Base-by-base conservation (phyloP, 2,329 filamentous ascomycete species). In the Xylaria sp. region DNA sequence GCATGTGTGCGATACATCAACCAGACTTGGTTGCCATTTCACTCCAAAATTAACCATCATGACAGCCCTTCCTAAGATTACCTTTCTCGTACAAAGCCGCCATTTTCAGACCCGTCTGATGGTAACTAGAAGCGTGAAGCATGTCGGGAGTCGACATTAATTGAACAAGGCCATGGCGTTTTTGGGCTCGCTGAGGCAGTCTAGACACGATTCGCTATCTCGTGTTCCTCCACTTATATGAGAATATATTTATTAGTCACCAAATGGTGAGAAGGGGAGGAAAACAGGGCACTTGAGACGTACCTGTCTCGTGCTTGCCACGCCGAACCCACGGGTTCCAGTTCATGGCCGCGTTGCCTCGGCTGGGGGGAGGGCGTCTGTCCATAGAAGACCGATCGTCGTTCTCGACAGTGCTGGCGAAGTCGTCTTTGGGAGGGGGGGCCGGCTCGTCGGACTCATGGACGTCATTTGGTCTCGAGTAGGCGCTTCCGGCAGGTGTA, bases 181-280 rank as follows among this genome's bases (percentile, higher is more conserved):
- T 44, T 38, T 17, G 8, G 3, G n/a, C 9, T 18, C n/a, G 38
- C 9, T 38, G 41, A 44, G 41, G 26, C 34, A 26, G 26, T 39
- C 59, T 51, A 65, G 49, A 59, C 40, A 58, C 61, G 63, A 52
- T 54, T 54, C 41, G 26, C 49, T 63, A 65, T 63, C 56, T 65
- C 63, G 55, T 65, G 54, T 40, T 65, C 63, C 40, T 65, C 61
- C 16, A 57, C 63, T 61, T 20, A 24, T 13, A 4, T 13, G 24
- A 18, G 16, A 44, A 40, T 34, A 52, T n/a, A n/a, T 20, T n/a
- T n/a, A n/a, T n/a, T n/a, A 24, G 16, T 48, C 43, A 49, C 39
- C 16, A 20, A 42, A 29, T 44, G 38, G 13, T 21, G 34, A 44
- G 7, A 39, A 50, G 26, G 22, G 2, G 7, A 7, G 37, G 42